A percentile compares a stretch with the other conserved stretches of the same genome.
These are phyloP conservation scores for Penicillium brasilianum DNA, from an alignment of 2,329 filamentous ascomycete species.

Conservation along the genomic window DNA sequence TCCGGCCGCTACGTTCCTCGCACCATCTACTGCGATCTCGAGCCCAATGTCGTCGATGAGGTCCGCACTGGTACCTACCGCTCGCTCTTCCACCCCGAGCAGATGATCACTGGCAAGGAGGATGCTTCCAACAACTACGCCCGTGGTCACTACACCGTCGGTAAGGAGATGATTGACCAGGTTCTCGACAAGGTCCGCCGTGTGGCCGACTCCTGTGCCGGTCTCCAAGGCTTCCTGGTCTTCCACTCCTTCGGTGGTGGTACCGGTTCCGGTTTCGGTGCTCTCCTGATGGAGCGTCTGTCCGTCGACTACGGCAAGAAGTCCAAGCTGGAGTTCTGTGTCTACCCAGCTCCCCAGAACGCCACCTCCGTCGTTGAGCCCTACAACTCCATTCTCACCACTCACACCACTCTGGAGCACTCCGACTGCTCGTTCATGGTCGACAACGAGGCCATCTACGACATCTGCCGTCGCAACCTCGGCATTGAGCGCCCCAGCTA, in stretches of 20 bases:
- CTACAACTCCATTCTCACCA: slow-evolving; percentile 99
- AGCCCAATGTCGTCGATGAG: slow-evolving; percentile 99
- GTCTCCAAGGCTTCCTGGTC: slow-evolving; percentile 98
- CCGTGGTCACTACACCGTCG: slow-evolving; percentile 98
- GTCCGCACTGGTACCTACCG: slow-evolving; percentile 97
- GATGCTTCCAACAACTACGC: slow-evolving; percentile 99
- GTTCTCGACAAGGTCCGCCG: slow-evolving; percentile 97
- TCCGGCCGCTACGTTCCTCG: slow-evolving; percentile 99
- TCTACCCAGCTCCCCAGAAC: slow-evolving; percentile 97
- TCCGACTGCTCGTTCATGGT: slow-evolving; percentile 99
- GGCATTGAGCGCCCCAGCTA: slow-evolving; percentile 97
- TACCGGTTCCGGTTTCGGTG: slow-evolving; percentile 98
- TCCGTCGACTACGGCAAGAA: slow-evolving; percentile 99
- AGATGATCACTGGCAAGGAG: slow-evolving; percentile 99
- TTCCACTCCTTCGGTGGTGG: slow-evolving; percentile 99
- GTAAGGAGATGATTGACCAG: slow-evolving; percentile 98
- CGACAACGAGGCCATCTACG: slow-evolving; percentile 99
- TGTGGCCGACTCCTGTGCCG: slow-evolving; percentile 96
- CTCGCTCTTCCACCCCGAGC: slow-evolving; percentile 96
- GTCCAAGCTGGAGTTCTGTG: slow-evolving; percentile 99
- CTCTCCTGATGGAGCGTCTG: slow-evolving; percentile 97
- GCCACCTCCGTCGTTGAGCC: slow-evolving; percentile 98
- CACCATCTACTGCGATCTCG: slow-evolving; percentile 99
- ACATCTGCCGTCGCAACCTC: slow-evolving; percentile 97
- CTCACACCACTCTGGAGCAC: slow-evolving; percentile 98